Conservation (phyloP, 1,139 yeast species). For the Candida tropicalis region DNA sequence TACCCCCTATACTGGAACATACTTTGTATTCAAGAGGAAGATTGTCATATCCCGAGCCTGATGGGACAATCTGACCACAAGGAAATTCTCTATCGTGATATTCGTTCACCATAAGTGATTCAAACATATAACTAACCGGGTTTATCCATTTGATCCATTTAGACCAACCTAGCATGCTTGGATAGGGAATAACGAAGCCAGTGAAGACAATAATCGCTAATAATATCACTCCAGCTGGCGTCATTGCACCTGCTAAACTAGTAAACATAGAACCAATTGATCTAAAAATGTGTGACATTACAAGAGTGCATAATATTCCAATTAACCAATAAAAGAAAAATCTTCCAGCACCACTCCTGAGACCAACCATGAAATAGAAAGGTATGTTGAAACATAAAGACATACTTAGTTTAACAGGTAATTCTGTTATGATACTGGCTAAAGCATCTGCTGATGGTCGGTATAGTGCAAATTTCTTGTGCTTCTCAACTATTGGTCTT, state of each 20-base stretch:
- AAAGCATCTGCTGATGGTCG: constrained; percentile 67
- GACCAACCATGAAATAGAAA: constrained; percentile 58
- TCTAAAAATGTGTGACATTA: constrained; percentile 61
- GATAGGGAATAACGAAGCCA: constrained; percentile 60
- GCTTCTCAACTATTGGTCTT: constrained; percentile 63
- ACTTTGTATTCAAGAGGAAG: constrained; percentile 37
- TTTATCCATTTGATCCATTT: constrained; percentile 62
- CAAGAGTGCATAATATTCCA: constrained; percentile 45
- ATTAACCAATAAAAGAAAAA: constrained; percentile 56
- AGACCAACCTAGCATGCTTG: constrained; percentile 63
- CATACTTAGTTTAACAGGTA: constrained; percentile 54
- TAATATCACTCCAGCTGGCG: constrained; percentile 59
- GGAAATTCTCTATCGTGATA: constrained; percentile 49
- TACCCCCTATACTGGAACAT: constrained; percentile 69
- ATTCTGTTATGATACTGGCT: constrained; percentile 57
- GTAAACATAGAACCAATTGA: constrained; percentile 59
- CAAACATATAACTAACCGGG: constrained; percentile 62
- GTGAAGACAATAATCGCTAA: constrained; percentile 56
- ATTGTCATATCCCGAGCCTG: constrained; percentile 38
- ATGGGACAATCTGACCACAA: constrained; percentile 50
- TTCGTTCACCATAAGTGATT: constrained; percentile 56
- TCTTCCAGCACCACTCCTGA: constrained; percentile 60
- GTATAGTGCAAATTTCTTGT: constrained; percentile 62
- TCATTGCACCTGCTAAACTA: constrained; percentile 58
- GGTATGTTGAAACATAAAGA: constrained; percentile 48